Evolutionary conservation across 208 protist genomes (phyloP).

Genomic region (Polymyxa betae): DNA sequence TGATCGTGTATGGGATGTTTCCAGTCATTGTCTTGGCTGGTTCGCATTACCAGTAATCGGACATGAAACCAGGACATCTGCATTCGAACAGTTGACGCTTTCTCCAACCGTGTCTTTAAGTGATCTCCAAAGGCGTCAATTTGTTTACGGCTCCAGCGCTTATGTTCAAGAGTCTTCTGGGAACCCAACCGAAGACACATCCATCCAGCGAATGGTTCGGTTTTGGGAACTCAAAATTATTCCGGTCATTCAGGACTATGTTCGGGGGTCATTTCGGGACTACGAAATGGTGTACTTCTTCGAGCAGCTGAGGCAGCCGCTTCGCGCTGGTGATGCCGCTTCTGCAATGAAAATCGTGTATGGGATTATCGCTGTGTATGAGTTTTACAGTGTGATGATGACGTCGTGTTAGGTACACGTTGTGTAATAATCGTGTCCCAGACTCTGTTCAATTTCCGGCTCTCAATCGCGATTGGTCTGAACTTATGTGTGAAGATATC

Average conservation of each 20-base stretch:
- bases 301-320: slow-evolving; percentile 40
- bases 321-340: slow-evolving; percentile 27
- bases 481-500: slow-evolving; percentile 26
- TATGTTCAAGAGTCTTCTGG: neutral
- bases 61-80: neutral
- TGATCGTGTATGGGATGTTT: slow-evolving; percentile 1
- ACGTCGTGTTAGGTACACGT: neutral
- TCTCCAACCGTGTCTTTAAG: too few species aligned
- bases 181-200: neutral
- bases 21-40: slow-evolving; percentile 4
- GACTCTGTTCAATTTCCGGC: slow-evolving; percentile 41
- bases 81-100: neutral
- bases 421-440: slow-evolving; percentile 27
- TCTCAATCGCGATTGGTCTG: slow-evolving; percentile 3
- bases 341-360: slow-evolving; percentile 49
- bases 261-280: slow-evolving; percentile 40
- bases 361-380: neutral
- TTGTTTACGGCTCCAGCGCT: slow-evolving; percentile 40
- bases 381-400: neutral
- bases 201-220: slow-evolving; percentile 27
- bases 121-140: neutral
- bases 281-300: slow-evolving; percentile 52
- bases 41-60: neutral
- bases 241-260: slow-evolving; percentile 19
- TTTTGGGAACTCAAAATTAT: slow-evolving; percentile 24